Base-by-base conservation (phyloP, 1,139 yeast species). In the Pichia sp. region DNA sequence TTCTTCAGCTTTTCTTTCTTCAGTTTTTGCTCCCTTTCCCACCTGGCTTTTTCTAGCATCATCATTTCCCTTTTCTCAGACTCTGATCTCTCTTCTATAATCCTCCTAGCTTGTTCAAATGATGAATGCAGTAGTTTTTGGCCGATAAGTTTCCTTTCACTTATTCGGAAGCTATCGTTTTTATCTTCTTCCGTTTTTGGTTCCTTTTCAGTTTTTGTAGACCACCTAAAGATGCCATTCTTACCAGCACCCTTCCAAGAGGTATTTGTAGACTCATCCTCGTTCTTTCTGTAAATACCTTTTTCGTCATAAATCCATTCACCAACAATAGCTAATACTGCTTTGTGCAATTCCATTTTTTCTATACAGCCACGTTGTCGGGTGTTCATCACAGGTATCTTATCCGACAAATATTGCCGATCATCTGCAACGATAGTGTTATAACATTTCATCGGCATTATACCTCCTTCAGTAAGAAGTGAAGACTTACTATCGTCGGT, bases 251-350 rank as follows among this genome's bases (percentile, higher is more conserved):
- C n/a, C 34, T 30, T 41, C 40, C 42, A 49, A 5, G 41, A 41
- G 15, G 4, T 8, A 23, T 36, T 32, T 11, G 7, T 16, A 2
- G 38, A 8, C 16, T 41, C 32, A 29, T 38, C 29, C 23, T 1
- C 29, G 26, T 31, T 13, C 30, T 51, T 11, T 13, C 31, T 36
- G 45, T 49, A 45, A 45, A 55, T 34, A 1, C 57, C 58, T 44
- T 59, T 64, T 47, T 66, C 69, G 29, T 59, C 59, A 13, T 50
- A 54, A 8, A 60, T 57, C 69, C 69, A 66, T 13, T 52, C 49
- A 31, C 56, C 54, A 3, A 63, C 43, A 4, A 64, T 57, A n/a
- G 49, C 43, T 2, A 34, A 23, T 10, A 60, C 29, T 15, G 58
- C 51, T 26, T 55, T 48, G 29, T 52, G 50, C 7, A 54, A 44